Evolutionary conservation across 768 basidiomycete species (phyloP), one percentile per base, ranked within the genome.

Genomic region (Rickenella mellea): DNA sequence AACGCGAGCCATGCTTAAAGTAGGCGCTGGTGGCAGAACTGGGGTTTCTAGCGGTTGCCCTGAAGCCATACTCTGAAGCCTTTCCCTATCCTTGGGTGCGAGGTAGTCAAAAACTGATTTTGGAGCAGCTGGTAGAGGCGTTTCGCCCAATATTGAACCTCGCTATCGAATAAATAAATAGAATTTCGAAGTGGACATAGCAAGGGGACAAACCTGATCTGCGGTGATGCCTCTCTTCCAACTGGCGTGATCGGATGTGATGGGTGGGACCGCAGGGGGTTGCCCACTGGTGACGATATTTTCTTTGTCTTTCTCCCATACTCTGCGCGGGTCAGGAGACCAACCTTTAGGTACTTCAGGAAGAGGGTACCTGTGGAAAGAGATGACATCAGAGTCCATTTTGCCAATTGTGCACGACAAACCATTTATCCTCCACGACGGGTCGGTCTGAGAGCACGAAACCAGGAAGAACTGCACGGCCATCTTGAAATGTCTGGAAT

Each of bases 21-120:
- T 48, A 2, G 60, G 55, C 17, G 52, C 46, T 20, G 58, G 57
- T 9, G 53, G 40, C 5, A 60, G 51, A 15, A 55, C 41, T 22
- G 54, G 45, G 12, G 48, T 35, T 8, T 49, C 37, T 31, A 41
- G 39, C 14, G 31, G 15, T 14, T 36, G n/a, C 39, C 52, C 57
- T 6, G 70, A 52, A 10, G 73, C 58, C 21, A 86, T 72, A 22
- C 70, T 71, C 53, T 80, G 70, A 12, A 99, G 70, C 5, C 93
- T 80, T 46, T 96, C 92, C 43, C 79, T 76, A 53, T 94, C 90
- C 53, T 92, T 93, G 49, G 83, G 76, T 0, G 96, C 94, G 57
- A 98, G 78, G 57, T 80, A 98, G 33, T 98, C 93, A 57, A 94
- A 97, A 12, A 99, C 76, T 0, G 94, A 97, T 9, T 78, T 78